Percentiles rank a stretch among this genome's conserved stretches.
Conservation (phyloP, 306 rosid genomes). For the Albizia julibrissin region DNA sequence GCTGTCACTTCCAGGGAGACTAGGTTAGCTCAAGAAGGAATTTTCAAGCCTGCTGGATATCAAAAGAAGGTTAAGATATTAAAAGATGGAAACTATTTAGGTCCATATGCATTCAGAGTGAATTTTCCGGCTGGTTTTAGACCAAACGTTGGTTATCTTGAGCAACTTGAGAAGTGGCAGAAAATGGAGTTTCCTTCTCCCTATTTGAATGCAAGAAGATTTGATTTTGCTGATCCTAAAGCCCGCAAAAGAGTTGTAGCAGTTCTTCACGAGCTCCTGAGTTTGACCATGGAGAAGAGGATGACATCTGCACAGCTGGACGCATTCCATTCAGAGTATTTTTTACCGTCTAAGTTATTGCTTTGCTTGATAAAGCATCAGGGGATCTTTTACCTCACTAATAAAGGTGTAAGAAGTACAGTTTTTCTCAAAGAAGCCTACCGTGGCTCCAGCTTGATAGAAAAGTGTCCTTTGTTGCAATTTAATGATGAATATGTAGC, state of each 20-base stretch:
- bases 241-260: constrained; percentile 74
- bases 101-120: constrained; percentile 13
- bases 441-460: constrained; percentile 4
- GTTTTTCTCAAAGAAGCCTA: constrained; percentile 18
- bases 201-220: constrained; percentile 79
- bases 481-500: constrained; percentile 20
- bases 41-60: not conserved
- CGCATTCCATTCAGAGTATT: constrained; percentile 74
- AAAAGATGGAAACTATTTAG: constrained; percentile 10
- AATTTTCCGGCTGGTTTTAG: constrained; percentile 14
- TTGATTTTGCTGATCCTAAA: constrained; percentile 62
- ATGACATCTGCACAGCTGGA: constrained; percentile 79
- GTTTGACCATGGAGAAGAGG: constrained; percentile 80
- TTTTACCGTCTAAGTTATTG: constrained; percentile 64
- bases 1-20: constrained; percentile 66
- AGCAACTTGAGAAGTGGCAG: constrained; percentile 76
- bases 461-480: constrained; percentile 16
- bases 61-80: constrained; percentile 9
- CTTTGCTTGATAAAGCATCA: constrained; percentile 77
- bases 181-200: constrained; percentile 89
- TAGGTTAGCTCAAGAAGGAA: constrained; percentile 32
- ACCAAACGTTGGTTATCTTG: constrained; percentile 12
- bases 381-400: constrained; percentile 87
- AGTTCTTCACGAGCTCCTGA: constrained; percentile 84
- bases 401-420: constrained; percentile 68